Evolutionary conservation across 345 rosid species (phyloP), one percentile per base, ranked within the genome.

Genomic region (Eucalyptus grandis): DNA sequence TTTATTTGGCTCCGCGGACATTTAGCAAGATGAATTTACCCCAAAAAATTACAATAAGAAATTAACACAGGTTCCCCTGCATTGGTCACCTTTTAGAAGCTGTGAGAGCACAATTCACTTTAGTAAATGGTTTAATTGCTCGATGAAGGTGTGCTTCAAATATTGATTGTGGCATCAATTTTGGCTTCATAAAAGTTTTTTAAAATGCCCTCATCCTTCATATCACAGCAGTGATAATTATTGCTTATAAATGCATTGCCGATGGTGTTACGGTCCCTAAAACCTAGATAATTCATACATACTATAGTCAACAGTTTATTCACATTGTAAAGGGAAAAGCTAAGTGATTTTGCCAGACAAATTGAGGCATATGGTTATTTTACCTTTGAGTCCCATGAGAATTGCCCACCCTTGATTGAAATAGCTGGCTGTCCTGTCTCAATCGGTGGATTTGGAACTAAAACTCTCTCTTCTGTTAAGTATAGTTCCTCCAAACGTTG

Each of bases 381-480:
- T 14, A 97, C 98, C 98, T 97, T 95, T 65, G 96, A 91, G 90
- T 98, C 97, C 99, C 99, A 98, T 67, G 98, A 97, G 90, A 97
- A 98, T 88, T 88, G 87, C 69, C 99, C 99, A 90, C 94, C 89
- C 93, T 94, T 94, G 27, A 98, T 97, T 54, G 96, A 96, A 90
- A 98, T 92, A 88, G 98, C 96, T 56, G 99, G 96, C 92, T 93
- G 92, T 80, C 91, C 96, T 46, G 93, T 94, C 88, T 94, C 94
- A 93, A 95, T 95, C 54, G 98, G 96, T 89, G 97, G 97, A 88
- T 98, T 98, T 72, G 93, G 95, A 77, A 90, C 91, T 88, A 98
- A 93, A 93, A 91, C 86, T 92, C 98, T 95, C 94, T 97, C 99
- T 88, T 97, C 99, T n/a, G 97, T 91, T 92, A 97, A 86, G 87